Conservation (phyloP, 345 rosid species). For the Kernera saxatilis region DNA sequence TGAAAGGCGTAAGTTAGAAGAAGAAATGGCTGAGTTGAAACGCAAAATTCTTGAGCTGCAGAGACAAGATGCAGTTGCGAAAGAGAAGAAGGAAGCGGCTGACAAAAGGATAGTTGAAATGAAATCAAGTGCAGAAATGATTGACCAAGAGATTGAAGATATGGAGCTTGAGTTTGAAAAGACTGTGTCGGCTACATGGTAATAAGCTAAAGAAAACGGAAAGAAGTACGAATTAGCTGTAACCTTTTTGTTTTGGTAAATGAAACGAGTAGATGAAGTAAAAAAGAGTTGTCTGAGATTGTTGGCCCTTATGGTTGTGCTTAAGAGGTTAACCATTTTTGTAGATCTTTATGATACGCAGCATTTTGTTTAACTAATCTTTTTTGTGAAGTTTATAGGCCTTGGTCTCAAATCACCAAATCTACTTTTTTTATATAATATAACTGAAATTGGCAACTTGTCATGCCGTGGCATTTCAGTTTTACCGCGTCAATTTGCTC, state of each 20-base stretch:
- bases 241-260: background rate
- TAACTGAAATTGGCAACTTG: background rate
- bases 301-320: background rate
- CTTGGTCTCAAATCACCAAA: background rate
- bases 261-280: background rate
- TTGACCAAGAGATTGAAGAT: slow-evolving; percentile 9
- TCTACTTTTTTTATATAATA: no score
- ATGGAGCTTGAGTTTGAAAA: slow-evolving; percentile 28
- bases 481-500: background rate
- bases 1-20: slow-evolving; percentile 21
- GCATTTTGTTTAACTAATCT: background rate
- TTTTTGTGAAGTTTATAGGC: background rate
- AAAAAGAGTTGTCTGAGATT: background rate
- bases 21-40: slow-evolving; percentile 31
- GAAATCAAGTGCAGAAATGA: slow-evolving; percentile 13
- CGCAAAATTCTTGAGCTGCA: slow-evolving; percentile 38
- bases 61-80: slow-evolving; percentile 20
- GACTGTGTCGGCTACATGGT: slow-evolving; percentile 46
- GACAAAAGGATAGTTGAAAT: slow-evolving; percentile 17
- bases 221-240: background rate
- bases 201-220: background rate
- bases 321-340: background rate
- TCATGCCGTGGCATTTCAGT: background rate
- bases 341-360: background rate
- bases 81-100: slow-evolving; percentile 27